phyloP scores from a whole-genome alignment of 306 rosid species.

The Arachis stenosperma region DNA sequence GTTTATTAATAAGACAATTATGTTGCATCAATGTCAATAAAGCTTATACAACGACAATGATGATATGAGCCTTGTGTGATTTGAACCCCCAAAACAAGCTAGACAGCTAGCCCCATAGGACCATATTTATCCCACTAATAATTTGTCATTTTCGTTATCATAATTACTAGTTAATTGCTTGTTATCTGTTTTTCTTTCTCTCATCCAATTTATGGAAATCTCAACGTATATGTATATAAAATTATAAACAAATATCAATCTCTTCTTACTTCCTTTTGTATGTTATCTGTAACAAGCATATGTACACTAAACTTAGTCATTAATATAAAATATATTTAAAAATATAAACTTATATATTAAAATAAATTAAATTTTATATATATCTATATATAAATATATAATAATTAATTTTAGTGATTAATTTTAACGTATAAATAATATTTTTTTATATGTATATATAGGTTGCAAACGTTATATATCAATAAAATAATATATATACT shows the following conservation, averaged over 20 bases:
- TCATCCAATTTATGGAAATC: slow-evolving; percentile 18
- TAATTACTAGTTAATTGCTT: not conserved
- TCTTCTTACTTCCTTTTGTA: too few relatives aligned
- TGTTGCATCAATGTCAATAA: slow-evolving; percentile 36
- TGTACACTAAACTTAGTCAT: too few relatives aligned
- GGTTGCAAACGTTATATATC: too few relatives aligned
- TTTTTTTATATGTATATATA: too few relatives aligned
- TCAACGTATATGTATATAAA: too few relatives aligned
- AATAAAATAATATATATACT: too few relatives aligned
- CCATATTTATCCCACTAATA: slow-evolving; percentile 26
- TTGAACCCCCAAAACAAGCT: slow-evolving; percentile 7
- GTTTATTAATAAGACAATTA: slow-evolving; percentile 36
- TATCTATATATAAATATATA: not conserved
- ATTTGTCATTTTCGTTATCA: slow-evolving; percentile 23
- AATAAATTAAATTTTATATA: not conserved
- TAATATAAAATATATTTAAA: too few relatives aligned
- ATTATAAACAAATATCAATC: too few relatives aligned
- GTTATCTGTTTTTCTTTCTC: slow-evolving; percentile 18
- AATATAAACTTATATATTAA: too few relatives aligned
- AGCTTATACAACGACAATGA: slow-evolving; percentile 37
- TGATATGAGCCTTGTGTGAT: not conserved
- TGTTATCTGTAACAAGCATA: too few relatives aligned
- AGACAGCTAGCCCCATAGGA: slow-evolving; percentile 29
- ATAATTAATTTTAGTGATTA: too few relatives aligned
- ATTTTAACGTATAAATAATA: too few relatives aligned